These are phyloP conservation scores for Lavandula angustifolia DNA, from an alignment of 257 asterid species.

Conservation along the genomic window DNA sequence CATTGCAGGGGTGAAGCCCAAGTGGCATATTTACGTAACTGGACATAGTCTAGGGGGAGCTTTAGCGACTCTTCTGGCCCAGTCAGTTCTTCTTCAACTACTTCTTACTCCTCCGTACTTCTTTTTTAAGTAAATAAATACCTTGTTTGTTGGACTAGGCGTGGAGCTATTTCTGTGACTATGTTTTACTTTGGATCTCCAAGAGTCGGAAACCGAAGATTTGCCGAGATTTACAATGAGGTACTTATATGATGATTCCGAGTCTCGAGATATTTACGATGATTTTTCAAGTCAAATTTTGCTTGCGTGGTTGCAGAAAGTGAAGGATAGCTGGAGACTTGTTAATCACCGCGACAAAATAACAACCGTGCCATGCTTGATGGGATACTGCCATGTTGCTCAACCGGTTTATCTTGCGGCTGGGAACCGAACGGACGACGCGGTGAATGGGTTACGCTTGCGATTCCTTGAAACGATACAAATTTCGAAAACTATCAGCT, in stretches of 20 bases:
- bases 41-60: slow-evolving; percentile 99
- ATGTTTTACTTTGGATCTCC: slow-evolving; percentile 99
- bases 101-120: slow-evolving; percentile 17
- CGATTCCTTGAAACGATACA: not conserved
- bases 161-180: slow-evolving; percentile 75
- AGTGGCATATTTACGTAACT: slow-evolving; percentile 91
- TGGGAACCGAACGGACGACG: slow-evolving; percentile 47
- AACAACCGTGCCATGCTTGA: slow-evolving; percentile 96
- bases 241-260: slow-evolving; percentile 33
- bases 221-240: slow-evolving; percentile 90
- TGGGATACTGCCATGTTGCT: slow-evolving; percentile 99
- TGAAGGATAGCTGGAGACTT: slow-evolving; percentile 90
- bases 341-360: slow-evolving; percentile 96
- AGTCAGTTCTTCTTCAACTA: slow-evolving; percentile 52
- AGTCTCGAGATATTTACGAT: slow-evolving; percentile 4
- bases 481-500: not conserved
- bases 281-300: slow-evolving; percentile 14
- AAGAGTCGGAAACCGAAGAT: slow-evolving; percentile 89
- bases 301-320: slow-evolving; percentile 56
- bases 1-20: slow-evolving; percentile 55
- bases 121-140: slow-evolving; percentile 6
- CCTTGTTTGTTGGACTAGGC: slow-evolving; percentile 44
- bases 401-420: slow-evolving; percentile 88
- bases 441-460: slow-evolving; percentile 42
- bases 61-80: slow-evolving; percentile 90